Evolutionary conservation across 768 basidiomycete genomes (phyloP).

Genomic region (Pholiota conissans): DNA sequence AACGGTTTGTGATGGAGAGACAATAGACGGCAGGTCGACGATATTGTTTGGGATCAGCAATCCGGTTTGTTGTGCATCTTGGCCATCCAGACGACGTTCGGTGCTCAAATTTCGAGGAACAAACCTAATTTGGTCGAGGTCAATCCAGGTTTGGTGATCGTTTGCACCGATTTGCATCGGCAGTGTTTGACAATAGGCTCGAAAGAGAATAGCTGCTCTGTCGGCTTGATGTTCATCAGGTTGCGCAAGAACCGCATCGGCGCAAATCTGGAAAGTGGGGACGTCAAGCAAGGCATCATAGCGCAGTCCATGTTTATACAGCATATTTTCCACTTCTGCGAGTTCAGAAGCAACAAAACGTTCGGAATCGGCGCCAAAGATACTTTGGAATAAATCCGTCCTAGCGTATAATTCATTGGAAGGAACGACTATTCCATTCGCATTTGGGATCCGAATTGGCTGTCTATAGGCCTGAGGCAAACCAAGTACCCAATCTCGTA

Average conservation of each 20-base stretch:
- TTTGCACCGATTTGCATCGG: slow-evolving; percentile 25
- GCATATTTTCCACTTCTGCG: slow-evolving; percentile 24
- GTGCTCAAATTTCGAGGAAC: slow-evolving; percentile 34
- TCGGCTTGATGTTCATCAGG: slow-evolving; percentile 13
- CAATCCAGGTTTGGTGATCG: slow-evolving; percentile 24
- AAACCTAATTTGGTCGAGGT: slow-evolving; percentile 36
- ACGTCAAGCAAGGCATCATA: slow-evolving; percentile 28
- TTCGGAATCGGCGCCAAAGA: slow-evolving; percentile 30
- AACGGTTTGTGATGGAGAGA: slow-evolving; percentile 39
- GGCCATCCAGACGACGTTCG: slow-evolving; percentile 16
- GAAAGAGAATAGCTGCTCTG: slow-evolving; percentile 33
- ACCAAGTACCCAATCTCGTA: slow-evolving; percentile 12
- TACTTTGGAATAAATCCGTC: slow-evolving; percentile 33
- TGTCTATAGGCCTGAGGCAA: slow-evolving; percentile 5
- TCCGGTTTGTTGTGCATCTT: slow-evolving; percentile 5
- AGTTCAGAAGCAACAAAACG: slow-evolving; percentile 32
- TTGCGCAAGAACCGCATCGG: slow-evolving; percentile 28
- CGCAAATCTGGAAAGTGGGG: slow-evolving; percentile 36
- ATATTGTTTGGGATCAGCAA: slow-evolving; percentile 25
- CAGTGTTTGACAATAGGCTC: slow-evolving; percentile 32
- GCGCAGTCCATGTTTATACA: slow-evolving; percentile 32
- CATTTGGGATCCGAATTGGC: slow-evolving; percentile 34
- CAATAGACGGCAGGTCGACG: slow-evolving; percentile 28
- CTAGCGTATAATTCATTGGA: slow-evolving; percentile 34
- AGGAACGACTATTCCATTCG: slow-evolving; percentile 19